Base-by-base conservation (phyloP, 2,329 filamentous ascomycete species). In the Nemania sp. region DNA sequence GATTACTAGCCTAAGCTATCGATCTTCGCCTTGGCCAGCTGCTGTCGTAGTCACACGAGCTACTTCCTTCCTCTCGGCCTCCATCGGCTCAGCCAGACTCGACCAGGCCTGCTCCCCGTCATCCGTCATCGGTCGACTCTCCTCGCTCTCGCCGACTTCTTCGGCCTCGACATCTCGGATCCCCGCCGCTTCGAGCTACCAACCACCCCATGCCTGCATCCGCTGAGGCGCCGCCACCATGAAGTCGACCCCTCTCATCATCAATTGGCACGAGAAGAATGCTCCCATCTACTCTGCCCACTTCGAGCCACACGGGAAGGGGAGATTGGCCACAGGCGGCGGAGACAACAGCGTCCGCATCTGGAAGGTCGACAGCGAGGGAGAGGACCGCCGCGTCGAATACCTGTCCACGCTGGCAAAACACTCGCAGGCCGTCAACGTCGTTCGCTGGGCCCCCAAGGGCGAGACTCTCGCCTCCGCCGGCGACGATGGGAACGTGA, bases 201-300 rank as follows among this genome's bases (percentile, higher is more conserved):
- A 55, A 56, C 21, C 20, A 40, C 54, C 51, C 34, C 56, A 64
- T 65, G 49, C 56, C 59, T 62, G 69, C 70, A 64, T 65, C 68
- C 67, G 59, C 42, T 32, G 46, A 63, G 46, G 54, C 61, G 45
- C 65, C 69, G 72, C 73, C 77, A 81, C 77, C 75, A 99, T 99
- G 95, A 98, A 96, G 85, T 93, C 92, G 74, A 89, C 92, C 73
- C 94, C 95, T 70, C 85, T 99, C 69, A 94, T 98, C 74, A 94
- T 99, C 79, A 92, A 96, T 82, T 99, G 95, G 95, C 96, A 99
- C 79, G 91, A 97, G 77, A 91, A 97, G 74, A 97, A 96, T 79
- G 88, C 91, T 71, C 95, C 95, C 60, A 93, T 99, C 75, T 99
- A 98, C 80, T 97, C 94, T 45, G 92, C 92, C 69, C 94, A 98